Evolutionary conservation across 768 basidiomycete genomes (phyloP).

Genomic region (Mycena epipterygia): DNA sequence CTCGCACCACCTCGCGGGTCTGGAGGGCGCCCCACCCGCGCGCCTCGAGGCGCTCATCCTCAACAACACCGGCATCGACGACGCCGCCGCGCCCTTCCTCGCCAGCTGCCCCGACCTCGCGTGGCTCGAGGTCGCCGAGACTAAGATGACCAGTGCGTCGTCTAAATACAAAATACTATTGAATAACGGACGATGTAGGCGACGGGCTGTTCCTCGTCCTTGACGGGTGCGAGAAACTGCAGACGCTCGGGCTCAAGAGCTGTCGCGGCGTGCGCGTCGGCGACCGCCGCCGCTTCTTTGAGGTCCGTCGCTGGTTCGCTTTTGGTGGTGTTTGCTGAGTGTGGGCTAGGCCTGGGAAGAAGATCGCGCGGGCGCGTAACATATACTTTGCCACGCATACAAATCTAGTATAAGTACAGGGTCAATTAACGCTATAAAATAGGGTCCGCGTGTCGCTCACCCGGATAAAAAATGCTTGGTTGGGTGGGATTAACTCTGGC

Average conservation of each 20-base stretch:
- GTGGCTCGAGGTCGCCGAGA: conserved; percentile 67
- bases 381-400: too few relatives aligned
- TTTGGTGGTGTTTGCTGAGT: background rate
- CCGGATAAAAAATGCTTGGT: too few relatives aligned
- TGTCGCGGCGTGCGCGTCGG: conserved; percentile 73
- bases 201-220: conserved; percentile 69
- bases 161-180: too few relatives aligned
- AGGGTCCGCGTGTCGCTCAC: too few relatives aligned
- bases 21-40: conserved; percentile 50
- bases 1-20: conserved; percentile 64
- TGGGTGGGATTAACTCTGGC: too few relatives aligned
- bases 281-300: conserved; percentile 77
- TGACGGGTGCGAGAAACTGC: conserved; percentile 66
- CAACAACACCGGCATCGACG: conserved; percentile 74
- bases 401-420: too few relatives aligned
- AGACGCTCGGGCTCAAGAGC: conserved; percentile 73
- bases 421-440: too few relatives aligned
- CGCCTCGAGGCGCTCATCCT: conserved; percentile 64
- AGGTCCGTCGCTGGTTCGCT: conserved; percentile 52
- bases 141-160: conserved; percentile 69
- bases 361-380: conserved; percentile 6
- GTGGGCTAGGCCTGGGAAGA: conserved; percentile 30
- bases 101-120: conserved; percentile 63
- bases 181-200: too few relatives aligned
- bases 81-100: conserved; percentile 66